phyloP scores from a whole-genome alignment of 306 rosid species.

The Castanea mollissima region DNA sequence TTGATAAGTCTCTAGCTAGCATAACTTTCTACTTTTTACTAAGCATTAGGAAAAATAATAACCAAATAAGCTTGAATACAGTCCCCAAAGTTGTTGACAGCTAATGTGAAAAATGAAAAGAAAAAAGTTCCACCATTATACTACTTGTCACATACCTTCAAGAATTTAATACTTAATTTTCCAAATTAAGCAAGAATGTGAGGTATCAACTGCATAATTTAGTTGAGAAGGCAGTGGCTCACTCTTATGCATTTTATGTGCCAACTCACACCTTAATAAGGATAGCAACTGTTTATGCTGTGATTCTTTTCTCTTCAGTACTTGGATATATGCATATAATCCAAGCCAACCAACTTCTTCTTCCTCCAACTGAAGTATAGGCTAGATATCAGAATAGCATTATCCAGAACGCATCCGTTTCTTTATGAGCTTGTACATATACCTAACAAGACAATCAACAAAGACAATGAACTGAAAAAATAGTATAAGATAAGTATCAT shows the following conservation, averaged over 20 bases:
- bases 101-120: not conserved
- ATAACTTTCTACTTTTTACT: not conserved
- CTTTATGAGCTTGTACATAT: slow-evolving; percentile 61
- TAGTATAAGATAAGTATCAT: not conserved
- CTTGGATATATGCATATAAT: slow-evolving; percentile 66
- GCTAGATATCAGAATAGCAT: slow-evolving; percentile 32
- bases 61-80: not conserved
- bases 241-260: slow-evolving; percentile 31
- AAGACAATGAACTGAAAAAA: slow-evolving; percentile 1
- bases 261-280: slow-evolving; percentile 43
- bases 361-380: slow-evolving; percentile 48
- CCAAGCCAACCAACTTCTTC: slow-evolving; percentile 88
- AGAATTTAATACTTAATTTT: slow-evolving; percentile 56
- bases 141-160: slow-evolving; percentile 23
- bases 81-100: not conserved
- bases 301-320: slow-evolving; percentile 63
- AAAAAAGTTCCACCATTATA: not conserved
- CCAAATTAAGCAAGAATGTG: slow-evolving; percentile 73
- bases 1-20: not conserved
- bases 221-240: slow-evolving; percentile 53
- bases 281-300: slow-evolving; percentile 54
- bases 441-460: slow-evolving; percentile 42
- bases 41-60: not conserved
- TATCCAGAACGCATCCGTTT: slow-evolving; percentile 48
- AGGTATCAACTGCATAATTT: slow-evolving; percentile 52